These are phyloP conservation scores for Thalassiosira delicatula DNA, from an alignment of 352 stramenopile species.

Conservation along the genomic window DNA sequence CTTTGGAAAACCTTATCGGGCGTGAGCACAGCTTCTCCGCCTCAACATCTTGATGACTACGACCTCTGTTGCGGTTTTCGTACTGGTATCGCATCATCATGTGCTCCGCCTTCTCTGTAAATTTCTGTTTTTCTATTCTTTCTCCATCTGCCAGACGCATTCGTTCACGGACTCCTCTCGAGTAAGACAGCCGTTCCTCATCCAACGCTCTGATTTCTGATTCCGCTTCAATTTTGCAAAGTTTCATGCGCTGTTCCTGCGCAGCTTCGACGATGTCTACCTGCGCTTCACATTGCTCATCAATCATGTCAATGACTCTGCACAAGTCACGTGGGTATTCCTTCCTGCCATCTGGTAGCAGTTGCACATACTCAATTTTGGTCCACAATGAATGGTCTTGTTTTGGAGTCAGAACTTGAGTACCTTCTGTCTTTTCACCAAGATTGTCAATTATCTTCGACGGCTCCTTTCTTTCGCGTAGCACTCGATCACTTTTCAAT, in stretches of 20 bases:
- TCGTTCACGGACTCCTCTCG: slow-evolving; percentile 62
- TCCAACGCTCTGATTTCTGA: slow-evolving; percentile 47
- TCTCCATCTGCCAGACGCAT: slow-evolving; percentile 53
- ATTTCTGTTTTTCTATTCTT: slow-evolving; percentile 71
- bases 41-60: slow-evolving; percentile 56
- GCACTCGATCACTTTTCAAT: slow-evolving; percentile 39
- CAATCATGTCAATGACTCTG: slow-evolving; percentile 57
- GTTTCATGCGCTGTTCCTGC: slow-evolving; percentile 52
- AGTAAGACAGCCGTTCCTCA: slow-evolving; percentile 62
- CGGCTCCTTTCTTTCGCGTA: slow-evolving; percentile 41
- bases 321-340: slow-evolving; percentile 47
- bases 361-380: slow-evolving; percentile 54
- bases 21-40: slow-evolving; percentile 50
- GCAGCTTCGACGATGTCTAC: slow-evolving; percentile 46
- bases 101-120: slow-evolving; percentile 52
- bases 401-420: slow-evolving; percentile 17
- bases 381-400: slow-evolving; percentile 34
- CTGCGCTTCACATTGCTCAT: slow-evolving; percentile 57
- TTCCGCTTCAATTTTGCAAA: slow-evolving; percentile 58
- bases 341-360: slow-evolving; percentile 59
- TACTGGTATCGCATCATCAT: slow-evolving; percentile 63
- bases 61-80: slow-evolving; percentile 62
- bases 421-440: background rate
- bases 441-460: background rate
- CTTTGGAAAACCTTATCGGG: slow-evolving; percentile 53